These are phyloP conservation scores for Anisogramma anomala DNA, from an alignment of 2,329 filamentous ascomycete species.

Conservation along the genomic window DNA sequence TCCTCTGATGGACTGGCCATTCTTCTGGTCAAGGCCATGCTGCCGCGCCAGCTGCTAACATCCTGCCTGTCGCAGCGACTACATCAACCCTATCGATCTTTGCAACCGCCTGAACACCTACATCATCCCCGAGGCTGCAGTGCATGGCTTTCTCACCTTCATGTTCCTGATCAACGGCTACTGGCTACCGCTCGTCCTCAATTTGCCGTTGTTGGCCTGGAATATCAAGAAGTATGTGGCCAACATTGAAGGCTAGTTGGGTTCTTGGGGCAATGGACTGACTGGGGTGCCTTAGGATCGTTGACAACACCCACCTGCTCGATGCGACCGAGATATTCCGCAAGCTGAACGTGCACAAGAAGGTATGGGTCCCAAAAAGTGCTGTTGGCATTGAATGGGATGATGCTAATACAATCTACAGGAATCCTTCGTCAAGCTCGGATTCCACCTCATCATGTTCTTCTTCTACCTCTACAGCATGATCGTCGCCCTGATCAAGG, in stretches of 20 bases:
- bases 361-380: slow-evolving; percentile 42
- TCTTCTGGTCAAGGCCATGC: no score
- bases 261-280: background rate
- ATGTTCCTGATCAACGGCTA: slow-evolving; percentile 98
- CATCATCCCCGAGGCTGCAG: slow-evolving; percentile 95
- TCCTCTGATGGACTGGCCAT: no score
- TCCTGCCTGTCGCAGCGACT: slow-evolving; percentile 55
- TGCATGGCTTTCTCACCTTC: slow-evolving; percentile 91
- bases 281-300: slow-evolving; percentile 50
- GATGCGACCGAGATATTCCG: slow-evolving; percentile 99
- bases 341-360: slow-evolving; percentile 98
- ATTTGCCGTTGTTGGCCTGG: slow-evolving; percentile 82
- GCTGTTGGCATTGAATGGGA: background rate
- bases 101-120: slow-evolving; percentile 99
- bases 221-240: slow-evolving; percentile 89
- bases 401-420: slow-evolving; percentile 26
- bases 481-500: slow-evolving; percentile 92
- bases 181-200: slow-evolving; percentile 87
- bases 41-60: slow-evolving; percentile 7
- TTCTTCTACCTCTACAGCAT: slow-evolving; percentile 99
- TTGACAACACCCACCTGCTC: slow-evolving; percentile 91
- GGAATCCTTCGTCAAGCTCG: slow-evolving; percentile 99
- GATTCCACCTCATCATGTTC: slow-evolving; percentile 98
- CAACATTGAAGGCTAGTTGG: background rate
- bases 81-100: slow-evolving; percentile 99